Conservation (phyloP, 1,284 basidiomycete genomes). For the Rugiboletus extremiorientalis region DNA sequence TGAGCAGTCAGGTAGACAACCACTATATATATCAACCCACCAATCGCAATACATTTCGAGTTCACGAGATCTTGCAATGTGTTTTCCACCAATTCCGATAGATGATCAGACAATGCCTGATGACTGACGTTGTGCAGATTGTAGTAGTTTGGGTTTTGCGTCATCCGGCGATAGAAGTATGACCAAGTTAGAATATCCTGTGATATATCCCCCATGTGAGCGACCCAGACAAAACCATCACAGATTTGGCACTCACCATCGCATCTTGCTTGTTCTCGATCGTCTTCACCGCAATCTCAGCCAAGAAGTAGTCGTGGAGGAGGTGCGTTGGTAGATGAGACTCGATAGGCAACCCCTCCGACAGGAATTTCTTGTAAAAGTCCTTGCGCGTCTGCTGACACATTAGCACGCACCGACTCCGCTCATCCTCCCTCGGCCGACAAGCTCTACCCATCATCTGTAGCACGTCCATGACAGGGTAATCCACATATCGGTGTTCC, state of each 20-base stretch:
- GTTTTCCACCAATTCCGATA: constrained; percentile 95
- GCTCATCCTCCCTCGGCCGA: constrained; percentile 82
- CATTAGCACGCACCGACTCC: constrained; percentile 93
- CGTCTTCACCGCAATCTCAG: constrained; percentile 97
- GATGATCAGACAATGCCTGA: constrained; percentile 89
- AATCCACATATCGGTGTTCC: constrained; percentile 97
- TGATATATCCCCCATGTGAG: constrained; percentile 5
- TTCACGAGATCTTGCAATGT: constrained; percentile 90
- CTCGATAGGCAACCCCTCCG: constrained; percentile 97
- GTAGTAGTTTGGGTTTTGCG: constrained; percentile 95
- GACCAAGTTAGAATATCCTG: constrained; percentile 94
- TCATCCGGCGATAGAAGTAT: constrained; percentile 95
- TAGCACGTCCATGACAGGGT: constrained; percentile 95
- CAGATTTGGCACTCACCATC: constrained; percentile 56
- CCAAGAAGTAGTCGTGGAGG: constrained; percentile 96
- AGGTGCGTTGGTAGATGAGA: constrained; percentile 86
- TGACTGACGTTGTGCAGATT: constrained; percentile 93
- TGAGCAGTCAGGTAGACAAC: constrained; percentile 7
- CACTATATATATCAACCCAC: constrained; percentile 41
- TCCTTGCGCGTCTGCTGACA: constrained; percentile 96
- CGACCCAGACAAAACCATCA: neutral
- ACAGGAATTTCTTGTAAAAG: constrained; percentile 98
- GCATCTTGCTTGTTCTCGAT: constrained; percentile 99
- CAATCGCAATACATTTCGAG: constrained; percentile 94
- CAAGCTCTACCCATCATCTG: constrained; percentile 99